Evolutionary conservation across 2,329 filamentous ascomycete genomes (phyloP).

Genomic region (Trichoderma guizhouense): DNA sequence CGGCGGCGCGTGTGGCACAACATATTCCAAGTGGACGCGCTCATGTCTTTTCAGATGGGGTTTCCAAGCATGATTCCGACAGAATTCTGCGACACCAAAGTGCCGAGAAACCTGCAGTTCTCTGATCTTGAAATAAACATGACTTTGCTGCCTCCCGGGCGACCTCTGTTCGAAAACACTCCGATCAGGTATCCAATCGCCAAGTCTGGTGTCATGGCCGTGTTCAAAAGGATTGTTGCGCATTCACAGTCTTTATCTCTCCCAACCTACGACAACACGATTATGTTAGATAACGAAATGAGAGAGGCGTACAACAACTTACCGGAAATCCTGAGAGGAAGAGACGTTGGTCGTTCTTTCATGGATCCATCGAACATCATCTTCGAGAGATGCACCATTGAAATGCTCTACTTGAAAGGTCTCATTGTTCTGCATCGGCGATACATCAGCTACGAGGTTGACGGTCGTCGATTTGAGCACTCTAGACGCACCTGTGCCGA

Average conservation of each 20-base stretch:
- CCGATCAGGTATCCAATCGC: neutral
- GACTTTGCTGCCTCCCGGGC: neutral
- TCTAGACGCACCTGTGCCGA: constrained; percentile 1
- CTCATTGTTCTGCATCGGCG: constrained; percentile 4
- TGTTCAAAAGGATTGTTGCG: constrained; percentile 6
- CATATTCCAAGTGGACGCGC: neutral
- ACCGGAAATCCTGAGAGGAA: neutral
- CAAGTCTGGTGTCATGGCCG: constrained; percentile 1
- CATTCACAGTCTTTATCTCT: neutral
- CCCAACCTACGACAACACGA: neutral
- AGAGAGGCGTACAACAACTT: neutral
- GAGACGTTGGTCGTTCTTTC: neutral
- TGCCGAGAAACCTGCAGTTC: constrained; percentile 4
- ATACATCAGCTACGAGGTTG: neutral
- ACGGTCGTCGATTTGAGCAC: neutral
- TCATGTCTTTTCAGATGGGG: constrained; percentile 8
- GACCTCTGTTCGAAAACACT: neutral
- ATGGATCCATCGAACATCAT: constrained; percentile 2
- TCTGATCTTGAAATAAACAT: neutral
- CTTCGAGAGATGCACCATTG: neutral
- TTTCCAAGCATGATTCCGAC: constrained; percentile 6
- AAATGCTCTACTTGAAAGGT: neutral
- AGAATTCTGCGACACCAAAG: constrained; percentile 8
- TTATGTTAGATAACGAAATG: neutral
- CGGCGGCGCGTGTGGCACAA: constrained; percentile 7